Percentiles rank a stretch among this genome's conserved stretches.
phyloP scores from a whole-genome alignment of 1,139 yeast genomes.

The Pneumocystis oryctolagi region DNA sequence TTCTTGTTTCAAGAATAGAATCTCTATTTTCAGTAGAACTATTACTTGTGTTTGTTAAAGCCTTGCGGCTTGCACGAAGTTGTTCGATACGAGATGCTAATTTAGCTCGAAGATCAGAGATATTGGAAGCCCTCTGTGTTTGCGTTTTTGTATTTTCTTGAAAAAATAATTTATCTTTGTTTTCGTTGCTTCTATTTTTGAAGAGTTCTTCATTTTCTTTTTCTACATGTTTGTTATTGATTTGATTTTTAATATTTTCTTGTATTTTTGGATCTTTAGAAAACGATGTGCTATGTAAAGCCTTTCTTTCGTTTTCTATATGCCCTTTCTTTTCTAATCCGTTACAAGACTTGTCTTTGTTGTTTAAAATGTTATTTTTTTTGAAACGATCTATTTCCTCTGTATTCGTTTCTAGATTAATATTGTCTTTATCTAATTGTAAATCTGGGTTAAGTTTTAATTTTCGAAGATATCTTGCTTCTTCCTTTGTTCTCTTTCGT shows the following conservation, averaged over 20 bases:
- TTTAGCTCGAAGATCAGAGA: constrained; percentile 53
- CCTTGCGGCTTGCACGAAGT: constrained; percentile 70
- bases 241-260: background rate
- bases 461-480: constrained; percentile 44
- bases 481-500: constrained; percentile 50
- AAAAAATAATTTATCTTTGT: background rate
- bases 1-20: constrained; percentile 29
- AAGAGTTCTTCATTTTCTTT: background rate
- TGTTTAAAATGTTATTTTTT: background rate
- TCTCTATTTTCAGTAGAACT: constrained; percentile 61
- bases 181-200: background rate
- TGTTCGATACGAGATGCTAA: constrained; percentile 56
- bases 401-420: constrained; percentile 38
- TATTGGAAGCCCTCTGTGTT: constrained; percentile 15
- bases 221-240: background rate
- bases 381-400: constrained; percentile 18
- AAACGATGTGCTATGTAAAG: background rate
- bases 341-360: background rate
- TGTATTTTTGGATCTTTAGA: background rate
- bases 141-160: background rate
- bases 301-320: background rate
- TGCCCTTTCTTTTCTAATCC: background rate
- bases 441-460: constrained; percentile 63
- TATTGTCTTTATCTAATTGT: constrained; percentile 51
- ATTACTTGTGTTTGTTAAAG: constrained; percentile 65